Percentiles rank a stretch among this genome's conserved stretches.
Conservation (phyloP, 2,329 filamentous ascomycete genomes). For the Trichoderma sp. region DNA sequence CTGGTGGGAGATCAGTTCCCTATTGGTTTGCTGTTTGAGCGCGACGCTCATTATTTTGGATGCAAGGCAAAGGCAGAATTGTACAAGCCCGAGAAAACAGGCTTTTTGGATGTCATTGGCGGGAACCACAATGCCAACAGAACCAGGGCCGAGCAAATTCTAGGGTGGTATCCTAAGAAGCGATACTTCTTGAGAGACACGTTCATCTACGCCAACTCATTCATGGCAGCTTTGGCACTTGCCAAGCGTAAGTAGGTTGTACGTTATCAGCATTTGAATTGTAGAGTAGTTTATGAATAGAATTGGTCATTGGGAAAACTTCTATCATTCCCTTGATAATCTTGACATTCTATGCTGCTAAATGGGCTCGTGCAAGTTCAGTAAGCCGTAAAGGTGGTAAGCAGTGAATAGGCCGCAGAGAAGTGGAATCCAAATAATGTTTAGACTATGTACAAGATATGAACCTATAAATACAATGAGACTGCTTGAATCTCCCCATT, state of each 20-base stretch:
- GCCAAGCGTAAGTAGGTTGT: not conserved
- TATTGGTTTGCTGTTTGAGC: not conserved
- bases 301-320: not conserved
- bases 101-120: not conserved
- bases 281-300: not conserved
- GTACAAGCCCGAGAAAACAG: not conserved
- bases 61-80: not conserved
- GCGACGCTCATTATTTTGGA: not conserved
- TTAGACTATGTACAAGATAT: not conserved
- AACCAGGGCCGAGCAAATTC: not conserved
- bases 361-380: not conserved
- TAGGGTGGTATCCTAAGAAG: conserved; percentile 1
- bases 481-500: not conserved
- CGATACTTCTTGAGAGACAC: not conserved
- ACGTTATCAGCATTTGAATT: not conserved
- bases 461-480: not conserved
- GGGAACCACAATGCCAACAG: not conserved
- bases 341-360: not conserved
- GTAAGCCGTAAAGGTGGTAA: not conserved
- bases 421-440: not conserved
- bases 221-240: not conserved
- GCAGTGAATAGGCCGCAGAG: not conserved
- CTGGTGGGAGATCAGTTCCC: not conserved
- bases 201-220: not conserved
- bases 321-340: not conserved